These are phyloP conservation scores for Sungouiozyma ichnusensis DNA, from an alignment of 805 yeast genomes.

Conservation along the genomic window DNA sequence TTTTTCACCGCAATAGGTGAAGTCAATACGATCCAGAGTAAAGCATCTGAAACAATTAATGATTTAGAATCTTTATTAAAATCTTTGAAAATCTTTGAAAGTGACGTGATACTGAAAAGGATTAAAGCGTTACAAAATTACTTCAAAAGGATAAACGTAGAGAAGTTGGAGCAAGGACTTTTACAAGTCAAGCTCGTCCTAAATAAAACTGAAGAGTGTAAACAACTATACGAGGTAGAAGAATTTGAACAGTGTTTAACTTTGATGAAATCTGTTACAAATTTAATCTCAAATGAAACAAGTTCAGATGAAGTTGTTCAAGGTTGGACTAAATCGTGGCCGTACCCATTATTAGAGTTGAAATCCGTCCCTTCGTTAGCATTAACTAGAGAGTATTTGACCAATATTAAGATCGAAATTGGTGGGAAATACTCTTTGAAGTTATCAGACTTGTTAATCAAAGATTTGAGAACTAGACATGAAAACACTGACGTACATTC, in stretches of 20 bases:
- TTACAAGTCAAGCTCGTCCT: slow-evolving; percentile 37
- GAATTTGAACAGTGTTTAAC: slow-evolving; percentile 47
- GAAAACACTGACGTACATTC: slow-evolving; percentile 37
- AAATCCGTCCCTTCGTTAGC: slow-evolving; percentile 25
- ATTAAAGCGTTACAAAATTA: slow-evolving; percentile 39
- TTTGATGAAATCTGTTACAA: slow-evolving; percentile 46
- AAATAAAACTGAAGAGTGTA: slow-evolving; percentile 35
- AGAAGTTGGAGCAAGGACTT: slow-evolving; percentile 50
- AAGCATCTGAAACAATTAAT: slow-evolving; percentile 41
- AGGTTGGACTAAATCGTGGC: slow-evolving; percentile 33
- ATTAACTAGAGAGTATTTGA: slow-evolving; percentile 40
- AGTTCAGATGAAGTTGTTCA: slow-evolving; percentile 21
- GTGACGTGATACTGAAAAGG: slow-evolving; percentile 41
- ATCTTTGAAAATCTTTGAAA: slow-evolving; percentile 38
- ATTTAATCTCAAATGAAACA: slow-evolving; percentile 45
- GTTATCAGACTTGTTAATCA: slow-evolving; percentile 44
- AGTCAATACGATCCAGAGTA: slow-evolving; percentile 49
- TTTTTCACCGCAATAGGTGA: slow-evolving; percentile 81
- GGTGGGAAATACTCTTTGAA: slow-evolving; percentile 56
- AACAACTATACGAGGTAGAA: slow-evolving; percentile 22
- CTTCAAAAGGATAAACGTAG: slow-evolving; percentile 47
- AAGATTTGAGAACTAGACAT: slow-evolving; percentile 53
- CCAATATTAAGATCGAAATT: slow-evolving; percentile 48
- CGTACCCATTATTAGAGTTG: slow-evolving; percentile 27
- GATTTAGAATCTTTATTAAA: slow-evolving; percentile 37